A percentile compares a stretch with the other conserved stretches of the same genome.
Conservation (phyloP, 225 moss, liverwort and hornwort genomes). For the Ulota crispa region DNA sequence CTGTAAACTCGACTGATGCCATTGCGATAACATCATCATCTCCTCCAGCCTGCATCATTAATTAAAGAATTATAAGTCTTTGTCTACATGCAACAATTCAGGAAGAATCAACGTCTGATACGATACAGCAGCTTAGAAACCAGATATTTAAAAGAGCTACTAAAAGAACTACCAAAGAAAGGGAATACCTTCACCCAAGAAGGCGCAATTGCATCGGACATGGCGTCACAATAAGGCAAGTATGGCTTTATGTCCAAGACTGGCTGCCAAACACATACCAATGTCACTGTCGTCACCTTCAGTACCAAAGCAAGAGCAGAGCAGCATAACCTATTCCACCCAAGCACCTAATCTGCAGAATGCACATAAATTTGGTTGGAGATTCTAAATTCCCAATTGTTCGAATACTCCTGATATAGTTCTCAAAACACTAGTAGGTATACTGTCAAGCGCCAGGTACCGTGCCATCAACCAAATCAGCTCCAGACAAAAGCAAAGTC, state of each 20-base stretch:
- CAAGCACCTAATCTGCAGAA: not conserved
- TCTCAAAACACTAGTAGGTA: not conserved
- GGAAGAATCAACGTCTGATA: conserved; percentile 2
- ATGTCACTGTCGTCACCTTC: conserved; percentile 9
- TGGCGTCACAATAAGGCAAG: conserved; percentile 81
- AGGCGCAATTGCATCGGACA: conserved; percentile 71
- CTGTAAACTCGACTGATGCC: conserved; percentile 67
- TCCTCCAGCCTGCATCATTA: conserved; percentile 76
- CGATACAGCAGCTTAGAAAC: not conserved
- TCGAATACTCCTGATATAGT: not conserved
- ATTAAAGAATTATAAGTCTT: not conserved
- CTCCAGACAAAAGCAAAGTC: conserved; percentile 87
- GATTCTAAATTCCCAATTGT: not conserved
- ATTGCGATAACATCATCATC: conserved; percentile 77
- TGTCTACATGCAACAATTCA: not conserved
- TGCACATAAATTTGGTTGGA: not conserved
- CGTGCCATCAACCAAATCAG: conserved; percentile 97
- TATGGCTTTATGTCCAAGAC: conserved; percentile 98
- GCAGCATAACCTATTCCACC: not conserved
- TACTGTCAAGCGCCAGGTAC: conserved; percentile 38
- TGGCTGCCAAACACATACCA: conserved; percentile 65
- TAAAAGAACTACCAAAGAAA: not conserved
- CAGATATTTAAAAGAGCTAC: not conserved
- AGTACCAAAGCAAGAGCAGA: not conserved
- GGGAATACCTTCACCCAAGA: conserved; percentile 76